Evolutionary conservation across 495 filamentous ascomycete species (phyloP), one percentile per base, ranked within the genome.

Genomic region (Rostrohypoxylon terebratum): DNA sequence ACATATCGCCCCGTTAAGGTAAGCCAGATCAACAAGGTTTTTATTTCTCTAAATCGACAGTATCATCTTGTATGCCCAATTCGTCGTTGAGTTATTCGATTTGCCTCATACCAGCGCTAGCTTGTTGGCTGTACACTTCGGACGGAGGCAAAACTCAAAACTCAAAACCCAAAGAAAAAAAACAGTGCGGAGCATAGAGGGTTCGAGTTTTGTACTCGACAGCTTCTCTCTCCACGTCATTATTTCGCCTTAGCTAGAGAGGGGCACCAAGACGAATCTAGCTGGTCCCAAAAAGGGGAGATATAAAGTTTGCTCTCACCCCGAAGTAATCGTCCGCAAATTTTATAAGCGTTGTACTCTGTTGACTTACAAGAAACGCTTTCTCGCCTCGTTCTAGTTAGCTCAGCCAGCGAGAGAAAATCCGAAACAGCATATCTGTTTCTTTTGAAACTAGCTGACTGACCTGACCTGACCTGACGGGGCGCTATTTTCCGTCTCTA

Each of bases 1-100:
- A 85, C 79, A 45, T 86, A 86, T 69, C 84, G 84, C 69, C 83
- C 84, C 67, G 84, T 86, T 0, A 73, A 73, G 70, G 70, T 73
- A 67, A 73, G 70, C 62, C 7, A 63, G 51, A 20, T 45, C 34
- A 34, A 34, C 38, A 68, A 34, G 3, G 23, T n/a, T 63, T 61
- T 60, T 45, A 8, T n/a, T 42, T n/a, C 4, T 14, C 14, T 42
- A 4, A 14, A 13, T 42, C 20, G 23, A 44, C 14, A 9, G 42
- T 34, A n/a, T 20, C 16, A 25, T 54, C 18, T 38, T 20, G 42
- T 42, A 53, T 63, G 28, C 50, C 45, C 63, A 68, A 21, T 42
- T 5, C 11, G 25, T 48, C 53, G 31, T 42, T 36, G 23, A 63
- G 20, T 25, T 25, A 9, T 33, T 65, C 40, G 10, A 34, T 66